Evolutionary conservation across 2,329 filamentous ascomycete genomes (phyloP), one percentile per base, ranked within the genome.

Genomic region (Chaetomium olivaceum): DNA sequence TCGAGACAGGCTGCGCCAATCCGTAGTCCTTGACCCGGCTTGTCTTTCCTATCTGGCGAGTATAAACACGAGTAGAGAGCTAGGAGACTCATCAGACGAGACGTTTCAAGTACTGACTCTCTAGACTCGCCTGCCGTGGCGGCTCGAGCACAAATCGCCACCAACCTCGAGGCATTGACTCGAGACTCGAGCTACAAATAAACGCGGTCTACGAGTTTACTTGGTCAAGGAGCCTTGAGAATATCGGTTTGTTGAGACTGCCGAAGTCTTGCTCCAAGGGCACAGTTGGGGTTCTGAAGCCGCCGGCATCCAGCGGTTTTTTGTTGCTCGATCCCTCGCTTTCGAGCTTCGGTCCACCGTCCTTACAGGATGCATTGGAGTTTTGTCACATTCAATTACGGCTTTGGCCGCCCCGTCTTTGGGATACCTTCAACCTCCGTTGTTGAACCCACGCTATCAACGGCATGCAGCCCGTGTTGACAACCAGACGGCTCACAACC

Each of bases 351-450:
- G 14, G 25, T 36, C 29, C 3, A 6, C 11, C 27, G 2, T 16
- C 43, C 54, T n/a, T 46, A 21, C 62, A 54, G 1, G 33, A 63
- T 63, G 62, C 48, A 36, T 9, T 63, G 46, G 62, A 31, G 3
- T 23, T 11, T 59, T n/a, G 23, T 25, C 7, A 59, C 46, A 14
- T 31, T 59, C 9, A 4, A 4, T 59, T 48, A n/a, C 54, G 62
- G 33, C 25, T 9, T 46, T 48, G 31, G 55, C 43, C 27, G 21
- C 54, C 33, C 43, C 46, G 7, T 19, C 12, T 1, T n/a, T 58
- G 19, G 62, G 29, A 16, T 23, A 21, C 25, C 43, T 51, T 29
- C 19, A 23, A 27, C 27, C 39, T n/a, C 29, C 21, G 12, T 21
- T n/a, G 21, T 29, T 57, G 27, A 33, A 27, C 7, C 3, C 43